phyloP scores from a whole-genome alignment of 2,329 filamentous ascomycete species.

The Penicillium vulpinum region DNA sequence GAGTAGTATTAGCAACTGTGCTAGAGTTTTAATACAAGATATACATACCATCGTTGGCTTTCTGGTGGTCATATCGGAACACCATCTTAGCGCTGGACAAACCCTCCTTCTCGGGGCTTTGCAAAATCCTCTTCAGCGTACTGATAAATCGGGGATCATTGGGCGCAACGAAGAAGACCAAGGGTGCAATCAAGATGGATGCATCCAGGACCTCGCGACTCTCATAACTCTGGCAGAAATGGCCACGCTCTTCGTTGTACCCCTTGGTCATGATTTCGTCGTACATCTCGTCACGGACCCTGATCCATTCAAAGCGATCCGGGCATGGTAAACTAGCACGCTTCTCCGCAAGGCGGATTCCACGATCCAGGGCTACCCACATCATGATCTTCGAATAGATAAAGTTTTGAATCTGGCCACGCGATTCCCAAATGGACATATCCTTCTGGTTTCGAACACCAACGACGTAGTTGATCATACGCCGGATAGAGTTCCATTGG shows the following conservation, averaged over 20 bases:
- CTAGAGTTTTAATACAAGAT: conserved; percentile 1
- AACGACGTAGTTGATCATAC: conserved; percentile 69
- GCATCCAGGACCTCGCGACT: conserved; percentile 69
- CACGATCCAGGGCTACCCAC: conserved; percentile 78
- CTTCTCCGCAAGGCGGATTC: conserved; percentile 71
- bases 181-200: conserved; percentile 71
- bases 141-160: conserved; percentile 74
- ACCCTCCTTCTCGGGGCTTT: conserved; percentile 71
- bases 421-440: conserved; percentile 83
- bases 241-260: conserved; percentile 68
- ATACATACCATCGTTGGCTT: conserved; percentile 65
- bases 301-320: conserved; percentile 65
- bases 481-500: conserved; percentile 69
- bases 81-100: conserved; percentile 74
- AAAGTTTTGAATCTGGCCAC: conserved; percentile 73
- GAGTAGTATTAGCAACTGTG: conserved; percentile 15
- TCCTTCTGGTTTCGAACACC: conserved; percentile 67
- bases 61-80: conserved; percentile 70
- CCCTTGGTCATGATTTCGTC: conserved; percentile 78
- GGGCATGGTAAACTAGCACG: conserved; percentile 70
- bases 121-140: conserved; percentile 70
- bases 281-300: conserved; percentile 66
- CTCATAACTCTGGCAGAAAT: conserved; percentile 76
- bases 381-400: conserved; percentile 82
- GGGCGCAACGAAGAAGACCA: conserved; percentile 77